Percentiles rank a stretch among this genome's conserved stretches.
These are phyloP conservation scores for Termitomyces sp. DNA, from an alignment of 1,284 basidiomycete genomes.

Conservation along the genomic window DNA sequence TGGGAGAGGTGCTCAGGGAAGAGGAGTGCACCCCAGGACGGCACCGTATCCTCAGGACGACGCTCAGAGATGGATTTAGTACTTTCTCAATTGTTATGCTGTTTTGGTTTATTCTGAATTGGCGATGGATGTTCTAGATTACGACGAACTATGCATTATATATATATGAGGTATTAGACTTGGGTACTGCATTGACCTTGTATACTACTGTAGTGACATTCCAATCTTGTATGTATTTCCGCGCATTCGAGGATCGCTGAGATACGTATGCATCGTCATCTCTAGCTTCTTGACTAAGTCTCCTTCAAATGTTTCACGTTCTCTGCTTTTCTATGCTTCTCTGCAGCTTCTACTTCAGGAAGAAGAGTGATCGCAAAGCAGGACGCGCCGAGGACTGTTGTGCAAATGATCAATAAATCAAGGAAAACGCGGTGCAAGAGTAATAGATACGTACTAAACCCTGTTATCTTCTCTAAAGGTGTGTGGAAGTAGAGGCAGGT, in stretches of 20 bases:
- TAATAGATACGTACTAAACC: constrained; percentile 60
- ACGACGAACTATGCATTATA: neutral
- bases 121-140: constrained; percentile 29
- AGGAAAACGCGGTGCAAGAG: neutral
- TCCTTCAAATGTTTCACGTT: constrained; percentile 1
- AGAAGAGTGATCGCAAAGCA: constrained; percentile 32
- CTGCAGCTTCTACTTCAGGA: constrained; percentile 11
- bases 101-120: constrained; percentile 31
- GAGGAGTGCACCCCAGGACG: constrained; percentile 18
- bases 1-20: constrained; percentile 16
- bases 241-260: neutral
- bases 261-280: neutral
- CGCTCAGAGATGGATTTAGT: constrained; percentile 26
- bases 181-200: constrained; percentile 3
- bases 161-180: constrained; percentile 3
- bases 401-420: constrained; percentile 5
- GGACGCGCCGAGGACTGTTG: constrained; percentile 31
- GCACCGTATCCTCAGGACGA: constrained; percentile 21
- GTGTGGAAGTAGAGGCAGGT: constrained; percentile 92
- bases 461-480: constrained; percentile 82
- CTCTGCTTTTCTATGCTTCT: constrained; percentile 10
- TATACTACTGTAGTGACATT: constrained; percentile 2
- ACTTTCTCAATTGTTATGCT: constrained; percentile 30
- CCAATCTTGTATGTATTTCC: neutral
- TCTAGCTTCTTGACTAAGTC: neutral